Base-by-base conservation (phyloP, 371 early-diverging fungal species). In the Actinomortierella wolfii region DNA sequence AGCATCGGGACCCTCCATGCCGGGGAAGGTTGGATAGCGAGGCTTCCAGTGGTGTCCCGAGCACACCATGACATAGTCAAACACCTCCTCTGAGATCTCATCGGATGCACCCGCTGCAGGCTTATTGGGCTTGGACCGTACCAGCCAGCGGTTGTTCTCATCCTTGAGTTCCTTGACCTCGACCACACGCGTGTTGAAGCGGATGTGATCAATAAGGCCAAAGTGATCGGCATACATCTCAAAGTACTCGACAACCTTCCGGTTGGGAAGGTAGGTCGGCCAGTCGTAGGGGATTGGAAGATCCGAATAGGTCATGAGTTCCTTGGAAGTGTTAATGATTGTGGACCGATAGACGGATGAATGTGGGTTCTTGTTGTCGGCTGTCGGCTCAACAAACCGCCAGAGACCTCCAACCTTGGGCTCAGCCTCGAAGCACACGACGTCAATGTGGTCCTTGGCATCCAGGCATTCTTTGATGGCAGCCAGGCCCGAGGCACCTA, bases 51-150 rank as follows among this genome's bases (percentile, higher is more conserved):
- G 82, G 59, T 85, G 85, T 1, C 83, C 83, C 13, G 79, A 76
- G 39, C 80, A 81, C 47, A 85, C 76, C 66, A 84, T 78, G 7
- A 84, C 79, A 59, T 74, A 76, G 58, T 82, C 80, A 76, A 84
- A 84, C 21, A 61, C 54, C 51, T 80, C 81, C 43, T 76, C 34
- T 34, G 34, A 6, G 48, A 65, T 59, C 40, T 51, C 51, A 18
- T 45, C 20, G 50, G 53, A 11, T 43, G 14, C 23, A 7, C 11
- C 21, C 46, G 52, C 51, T 51, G 64, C 40, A 45, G 54, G n/a
- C 46, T 24, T 14, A 17, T 49, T 28, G 28, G 67, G 49, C 44
- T 78, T 58, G n/a, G 11, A 76, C 25, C 62, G 64, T 9, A 84
- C 70, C 53, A 70, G 57, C 84, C 84, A 84, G 1, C 78, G 64